Evolutionary conservation across 1,284 basidiomycete genomes (phyloP), one percentile per base, ranked within the genome.

Genomic region (Anthracocystis walkeri): DNA sequence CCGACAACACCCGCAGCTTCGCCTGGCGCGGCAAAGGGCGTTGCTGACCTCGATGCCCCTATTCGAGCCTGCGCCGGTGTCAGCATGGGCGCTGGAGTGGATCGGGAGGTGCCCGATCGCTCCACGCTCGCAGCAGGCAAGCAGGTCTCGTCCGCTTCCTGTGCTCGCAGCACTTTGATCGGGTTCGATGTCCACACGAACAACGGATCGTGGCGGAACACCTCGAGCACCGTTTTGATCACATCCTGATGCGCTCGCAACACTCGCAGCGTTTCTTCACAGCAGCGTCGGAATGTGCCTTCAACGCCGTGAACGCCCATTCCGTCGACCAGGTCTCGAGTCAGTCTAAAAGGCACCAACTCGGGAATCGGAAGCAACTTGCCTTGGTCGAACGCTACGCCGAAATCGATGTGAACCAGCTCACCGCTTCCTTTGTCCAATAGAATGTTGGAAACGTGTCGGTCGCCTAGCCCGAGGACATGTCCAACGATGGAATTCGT

Each of bases 341-440:
- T 99, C 86, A 99, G 89, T 20, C 96, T 90, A 89, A 99, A 99
- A 0, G 96, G 96, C 3, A 98, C 94, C 27, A 89, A 88, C 86
- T 99, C 97, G 0, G 95, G 94, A 41, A 95, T 89, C 0, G 88
- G 88, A 5, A 99, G 87, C 21, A 91, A 87, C 82, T 92, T 92
- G 14, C 97, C 96, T 93, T 82, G 93, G 77, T 97, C 97, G 85
- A 99, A 99, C 0, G 95, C 94, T 60, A 98, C 93, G 2, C 96
- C 96, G 33, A 99, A 89, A 86, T 99, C 96, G 58, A 99, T 99
- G 84, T 97, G 93, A 5, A 95, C 90, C 35, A 96, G 88, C 84
- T 98, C 94, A 23, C 96, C 96, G 12, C 90, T 91, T 38, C 86
- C 86, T 64, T 90, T 90, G 85, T 98, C 95, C 62, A 99, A 88